phyloP scores from a whole-genome alignment of 164 flowering plant species.

The Annona squamosa region DNA sequence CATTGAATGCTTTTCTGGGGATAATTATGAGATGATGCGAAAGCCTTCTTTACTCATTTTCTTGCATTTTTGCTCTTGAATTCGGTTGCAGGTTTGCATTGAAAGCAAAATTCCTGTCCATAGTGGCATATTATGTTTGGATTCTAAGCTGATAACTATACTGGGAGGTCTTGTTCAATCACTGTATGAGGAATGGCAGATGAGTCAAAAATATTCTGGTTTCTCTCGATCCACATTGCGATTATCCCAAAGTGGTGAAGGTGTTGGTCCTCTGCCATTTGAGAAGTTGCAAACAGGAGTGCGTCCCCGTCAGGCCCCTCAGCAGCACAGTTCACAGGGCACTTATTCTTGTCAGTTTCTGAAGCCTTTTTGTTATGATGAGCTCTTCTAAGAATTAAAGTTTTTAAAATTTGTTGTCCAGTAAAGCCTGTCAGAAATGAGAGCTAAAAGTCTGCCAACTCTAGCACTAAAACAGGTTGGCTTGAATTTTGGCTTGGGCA shows the following conservation, averaged over 20 bases:
- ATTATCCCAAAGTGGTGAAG: constrained; percentile 31
- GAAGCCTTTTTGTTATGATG: not conserved
- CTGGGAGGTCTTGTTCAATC: constrained; percentile 79
- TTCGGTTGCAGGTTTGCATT: constrained; percentile 49
- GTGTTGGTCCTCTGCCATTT: constrained; percentile 76
- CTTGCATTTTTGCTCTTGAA: constrained; percentile 5
- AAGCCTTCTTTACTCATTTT: not conserved
- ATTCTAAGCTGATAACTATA: constrained; percentile 42
- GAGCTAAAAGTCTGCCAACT: too few relatives aligned
- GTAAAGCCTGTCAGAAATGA: too few relatives aligned
- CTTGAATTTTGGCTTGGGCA: not conserved
- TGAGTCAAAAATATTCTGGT: constrained; percentile 73
- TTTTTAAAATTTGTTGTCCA: too few relatives aligned
- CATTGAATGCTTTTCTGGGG: too few relatives aligned
- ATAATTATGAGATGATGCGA: not conserved
- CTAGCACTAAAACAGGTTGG: not conserved
- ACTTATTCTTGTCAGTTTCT: constrained; percentile 26
- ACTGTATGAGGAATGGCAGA: constrained; percentile 88
- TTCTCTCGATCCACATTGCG: constrained; percentile 51
- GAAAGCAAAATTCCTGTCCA: constrained; percentile 49
- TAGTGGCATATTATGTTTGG: constrained; percentile 67
- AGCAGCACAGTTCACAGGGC: constrained; percentile 15
- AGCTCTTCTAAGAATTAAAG: too few relatives aligned
- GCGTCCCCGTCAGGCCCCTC: constrained; percentile 20
- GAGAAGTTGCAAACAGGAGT: constrained; percentile 65